Conservation (phyloP, 768 basidiomycete species). For the Hortiboletus flavorubellus region DNA sequence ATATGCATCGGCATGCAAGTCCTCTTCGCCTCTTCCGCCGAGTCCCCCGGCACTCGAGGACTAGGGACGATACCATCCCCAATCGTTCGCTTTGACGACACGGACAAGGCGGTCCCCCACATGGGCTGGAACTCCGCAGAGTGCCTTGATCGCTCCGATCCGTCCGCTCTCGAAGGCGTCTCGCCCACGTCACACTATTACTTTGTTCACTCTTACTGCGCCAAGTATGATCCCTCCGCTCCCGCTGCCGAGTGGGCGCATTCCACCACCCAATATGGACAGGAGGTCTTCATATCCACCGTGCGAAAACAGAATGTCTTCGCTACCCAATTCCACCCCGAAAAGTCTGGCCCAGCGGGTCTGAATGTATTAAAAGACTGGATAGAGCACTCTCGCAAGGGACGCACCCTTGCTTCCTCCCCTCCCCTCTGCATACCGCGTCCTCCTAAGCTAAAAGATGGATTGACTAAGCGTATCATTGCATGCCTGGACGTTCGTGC, state of each 20-base stretch:
- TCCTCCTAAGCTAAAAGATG: conserved; percentile 47
- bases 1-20: conserved; percentile 99
- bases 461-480: conserved; percentile 89
- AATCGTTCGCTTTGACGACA: conserved; percentile 69
- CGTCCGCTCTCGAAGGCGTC: conserved; percentile 43
- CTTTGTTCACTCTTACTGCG: conserved; percentile 95
- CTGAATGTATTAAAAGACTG: conserved; percentile 76
- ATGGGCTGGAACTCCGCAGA: conserved; percentile 95
- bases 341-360: conserved; percentile 91
- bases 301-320: conserved; percentile 84
- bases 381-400: conserved; percentile 57
- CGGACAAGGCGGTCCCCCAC: conserved; percentile 89
- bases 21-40: conserved; percentile 83
- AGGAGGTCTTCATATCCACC: conserved; percentile 83
- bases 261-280: conserved; percentile 91
- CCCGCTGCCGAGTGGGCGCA: conserved; percentile 73
- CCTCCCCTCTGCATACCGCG: conserved; percentile 29
- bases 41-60: conserved; percentile 66
- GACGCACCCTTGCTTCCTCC: conserved; percentile 34
- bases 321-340: conserved; percentile 95
- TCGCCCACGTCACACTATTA: conserved; percentile 74
- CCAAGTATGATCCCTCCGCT: conserved; percentile 62
- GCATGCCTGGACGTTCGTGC: conserved; percentile 98
- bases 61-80: conserved; percentile 78
- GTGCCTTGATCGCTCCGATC: conserved; percentile 43